Evolutionary conservation across 352 stramenopile genomes (phyloP).

Genomic region (Blastocystis sp.): DNA sequence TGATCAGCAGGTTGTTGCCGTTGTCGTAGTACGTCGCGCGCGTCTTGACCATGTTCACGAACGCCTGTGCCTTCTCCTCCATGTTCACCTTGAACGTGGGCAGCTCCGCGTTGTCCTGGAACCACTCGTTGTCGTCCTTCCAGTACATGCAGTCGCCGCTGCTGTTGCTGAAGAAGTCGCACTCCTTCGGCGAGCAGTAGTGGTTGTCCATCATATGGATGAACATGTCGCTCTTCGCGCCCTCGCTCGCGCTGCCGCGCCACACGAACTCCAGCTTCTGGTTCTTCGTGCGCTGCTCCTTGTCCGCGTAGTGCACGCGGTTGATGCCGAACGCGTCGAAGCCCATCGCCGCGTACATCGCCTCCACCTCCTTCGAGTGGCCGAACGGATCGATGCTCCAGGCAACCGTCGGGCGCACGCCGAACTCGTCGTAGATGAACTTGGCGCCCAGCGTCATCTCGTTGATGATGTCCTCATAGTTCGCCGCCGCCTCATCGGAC

Average conservation of each 20-base stretch:
- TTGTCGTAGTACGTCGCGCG: constrained; percentile 64
- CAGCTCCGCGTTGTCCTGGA: constrained; percentile 82
- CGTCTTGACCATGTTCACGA: constrained; percentile 66
- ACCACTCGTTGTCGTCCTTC: constrained; percentile 75
- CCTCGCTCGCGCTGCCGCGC: constrained; percentile 82
- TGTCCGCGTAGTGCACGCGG: constrained; percentile 95
- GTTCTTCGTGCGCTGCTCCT: constrained; percentile 80
- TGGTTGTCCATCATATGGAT: constrained; percentile 82
- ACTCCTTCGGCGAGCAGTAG: constrained; percentile 78
- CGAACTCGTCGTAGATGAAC: constrained; percentile 88
- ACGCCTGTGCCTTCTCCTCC: constrained; percentile 64
- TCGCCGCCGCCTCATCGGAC: constrained; percentile 92
- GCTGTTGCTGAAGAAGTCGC: constrained; percentile 73
- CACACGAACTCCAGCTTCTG: constrained; percentile 90
- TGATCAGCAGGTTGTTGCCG: constrained; percentile 80
- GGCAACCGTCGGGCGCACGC: constrained; percentile 85
- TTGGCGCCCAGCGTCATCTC: constrained; percentile 91
- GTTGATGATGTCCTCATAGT: constrained; percentile 95
- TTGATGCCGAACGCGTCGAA: constrained; percentile 95
- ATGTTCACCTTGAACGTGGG: constrained; percentile 81
- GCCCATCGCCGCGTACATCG: constrained; percentile 84
- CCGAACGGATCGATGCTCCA: constrained; percentile 98
- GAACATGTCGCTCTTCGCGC: constrained; percentile 80
- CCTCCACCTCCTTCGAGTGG: constrained; percentile 74
- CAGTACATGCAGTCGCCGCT: constrained; percentile 64